A percentile compares a stretch with the other conserved stretches of the same genome.
Evolutionary conservation across 306 rosid species (phyloP).

Genomic region (Dryas alaskensis): DNA sequence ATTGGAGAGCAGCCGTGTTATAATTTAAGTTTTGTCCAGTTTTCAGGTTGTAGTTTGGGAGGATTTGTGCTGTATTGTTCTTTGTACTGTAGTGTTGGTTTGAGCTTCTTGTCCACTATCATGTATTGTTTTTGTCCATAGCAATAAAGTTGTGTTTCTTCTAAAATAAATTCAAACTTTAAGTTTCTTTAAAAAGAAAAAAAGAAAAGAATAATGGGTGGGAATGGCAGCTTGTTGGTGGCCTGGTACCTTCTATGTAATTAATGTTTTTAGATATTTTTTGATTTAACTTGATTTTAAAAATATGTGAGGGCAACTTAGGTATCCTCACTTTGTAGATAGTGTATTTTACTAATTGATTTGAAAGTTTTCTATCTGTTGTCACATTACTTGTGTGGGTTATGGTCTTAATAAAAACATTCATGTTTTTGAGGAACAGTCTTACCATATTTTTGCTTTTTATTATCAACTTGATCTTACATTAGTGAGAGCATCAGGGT

Average conservation of each 20-base stretch:
- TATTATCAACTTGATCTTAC: background rate
- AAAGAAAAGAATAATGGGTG: background rate
- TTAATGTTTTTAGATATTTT: background rate
- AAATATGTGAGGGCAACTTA: background rate
- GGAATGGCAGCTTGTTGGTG: background rate
- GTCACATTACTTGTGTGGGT: background rate
- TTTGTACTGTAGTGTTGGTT: too few relatives aligned
- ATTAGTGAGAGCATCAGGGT: conserved; percentile 1
- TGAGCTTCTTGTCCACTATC: too few relatives aligned
- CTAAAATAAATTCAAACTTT: too few relatives aligned
- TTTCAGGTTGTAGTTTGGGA: too few relatives aligned
- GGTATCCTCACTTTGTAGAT: background rate
- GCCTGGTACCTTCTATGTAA: background rate
- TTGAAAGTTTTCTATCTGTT: background rate
- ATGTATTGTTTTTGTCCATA: too few relatives aligned
- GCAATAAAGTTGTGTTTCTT: too few relatives aligned
- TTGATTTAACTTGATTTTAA: background rate
- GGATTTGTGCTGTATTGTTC: too few relatives aligned
- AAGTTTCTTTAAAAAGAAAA: too few relatives aligned
- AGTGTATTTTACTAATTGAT: background rate
- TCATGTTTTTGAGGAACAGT: background rate
- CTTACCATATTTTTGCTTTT: background rate
- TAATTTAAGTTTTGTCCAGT: too few relatives aligned
- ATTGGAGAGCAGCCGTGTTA: too few relatives aligned
- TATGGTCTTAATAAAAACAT: background rate